phyloP scores from a whole-genome alignment of 495 filamentous ascomycete genomes.

The Talaromyces proteolyticus region DNA sequence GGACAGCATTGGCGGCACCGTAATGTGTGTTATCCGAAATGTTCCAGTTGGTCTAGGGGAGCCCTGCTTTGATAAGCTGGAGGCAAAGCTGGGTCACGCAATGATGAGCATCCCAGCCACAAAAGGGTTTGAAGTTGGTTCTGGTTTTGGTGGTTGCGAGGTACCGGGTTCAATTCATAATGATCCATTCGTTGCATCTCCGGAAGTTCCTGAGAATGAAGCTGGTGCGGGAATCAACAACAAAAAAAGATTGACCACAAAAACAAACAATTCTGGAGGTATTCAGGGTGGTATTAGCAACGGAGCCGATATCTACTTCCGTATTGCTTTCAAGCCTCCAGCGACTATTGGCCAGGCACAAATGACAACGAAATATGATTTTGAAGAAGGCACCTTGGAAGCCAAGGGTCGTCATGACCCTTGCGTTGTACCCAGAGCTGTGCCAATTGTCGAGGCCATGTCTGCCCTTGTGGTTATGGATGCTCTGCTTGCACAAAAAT shows the following conservation, averaged over 20 bases:
- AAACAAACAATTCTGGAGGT: conserved; percentile 94
- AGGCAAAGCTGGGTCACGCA: conserved; percentile 87
- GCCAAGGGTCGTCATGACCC: conserved; percentile 97
- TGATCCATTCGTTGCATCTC: conserved; percentile 71
- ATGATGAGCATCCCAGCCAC: conserved; percentile 98
- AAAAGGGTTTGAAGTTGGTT: conserved; percentile 95
- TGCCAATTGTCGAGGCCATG: conserved; percentile 97
- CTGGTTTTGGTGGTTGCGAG: conserved; percentile 84
- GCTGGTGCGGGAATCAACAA: conserved; percentile 25
- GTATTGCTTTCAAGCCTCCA: conserved; percentile 89
- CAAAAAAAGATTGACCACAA: conserved; percentile 64
- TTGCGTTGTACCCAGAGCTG: conserved; percentile 87
- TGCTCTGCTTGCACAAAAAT: conserved; percentile 81
- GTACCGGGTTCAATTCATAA: conserved; percentile 90
- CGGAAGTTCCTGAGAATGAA: conserved; percentile 33
- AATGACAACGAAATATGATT: conserved; percentile 73
- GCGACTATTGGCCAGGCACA: conserved; percentile 95
- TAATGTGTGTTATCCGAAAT: conserved; percentile 94
- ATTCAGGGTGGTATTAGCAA: conserved; percentile 97
- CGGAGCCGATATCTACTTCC: conserved; percentile 92
- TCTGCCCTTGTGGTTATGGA: conserved; percentile 88
- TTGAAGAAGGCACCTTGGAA: conserved; percentile 69
- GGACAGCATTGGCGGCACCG: conserved; percentile 94
- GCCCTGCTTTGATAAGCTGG: conserved; percentile 94
- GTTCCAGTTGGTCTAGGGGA: conserved; percentile 85